Evolutionary conservation across 148 eudicot species (phyloP).

Genomic region (Tetragonia tetragonoides): DNA sequence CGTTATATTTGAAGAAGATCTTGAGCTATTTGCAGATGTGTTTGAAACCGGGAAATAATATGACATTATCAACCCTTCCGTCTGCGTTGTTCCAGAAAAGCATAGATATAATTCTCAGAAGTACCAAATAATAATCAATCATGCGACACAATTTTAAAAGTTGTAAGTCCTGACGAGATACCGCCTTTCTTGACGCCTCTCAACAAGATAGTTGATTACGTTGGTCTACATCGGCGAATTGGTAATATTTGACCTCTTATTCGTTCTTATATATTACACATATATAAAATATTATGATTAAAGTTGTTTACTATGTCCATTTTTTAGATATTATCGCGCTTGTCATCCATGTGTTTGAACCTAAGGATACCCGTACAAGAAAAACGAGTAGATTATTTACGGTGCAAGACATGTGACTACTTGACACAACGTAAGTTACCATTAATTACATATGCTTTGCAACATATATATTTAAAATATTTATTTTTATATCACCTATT

Average conservation of each 20-base stretch:
- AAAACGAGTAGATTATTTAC: background rate
- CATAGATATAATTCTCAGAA: background rate
- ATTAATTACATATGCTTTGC: no score
- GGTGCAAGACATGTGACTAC: background rate
- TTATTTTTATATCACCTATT: no score
- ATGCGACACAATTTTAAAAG: background rate
- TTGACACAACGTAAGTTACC: background rate
- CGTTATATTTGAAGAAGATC: background rate
- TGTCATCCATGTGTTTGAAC: background rate
- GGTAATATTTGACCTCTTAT: background rate
- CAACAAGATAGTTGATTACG: background rate
- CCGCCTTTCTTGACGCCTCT: background rate
- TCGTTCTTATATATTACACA: no score
- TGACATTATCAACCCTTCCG: background rate
- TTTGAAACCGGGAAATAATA: background rate
- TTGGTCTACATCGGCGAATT: background rate
- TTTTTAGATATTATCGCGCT: background rate
- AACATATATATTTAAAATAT: no score
- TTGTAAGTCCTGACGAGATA: background rate
- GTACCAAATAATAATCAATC: background rate
- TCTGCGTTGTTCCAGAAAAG: background rate
- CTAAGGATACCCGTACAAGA: background rate
- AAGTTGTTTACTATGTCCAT: background rate
- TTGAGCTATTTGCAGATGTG: background rate
- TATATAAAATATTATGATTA: no score